Evolutionary conservation across 305 asterid genomes (phyloP), one percentile per base, ranked within the genome.

Genomic region (Andrographis paniculata): DNA sequence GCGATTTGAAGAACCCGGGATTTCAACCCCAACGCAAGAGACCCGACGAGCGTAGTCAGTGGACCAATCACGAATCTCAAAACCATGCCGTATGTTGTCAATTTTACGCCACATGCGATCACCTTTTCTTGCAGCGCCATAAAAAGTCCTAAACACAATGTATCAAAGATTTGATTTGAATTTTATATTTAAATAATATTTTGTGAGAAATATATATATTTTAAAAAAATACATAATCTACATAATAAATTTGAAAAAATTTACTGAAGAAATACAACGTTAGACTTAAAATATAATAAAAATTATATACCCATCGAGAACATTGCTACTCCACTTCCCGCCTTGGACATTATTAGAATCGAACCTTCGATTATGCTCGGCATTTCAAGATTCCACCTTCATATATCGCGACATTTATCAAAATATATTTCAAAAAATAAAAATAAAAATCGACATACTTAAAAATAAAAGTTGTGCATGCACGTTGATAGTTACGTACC

Each of bases 271-370:
- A 28, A n/a, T 42, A 15, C 6, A 4, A 2, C 23, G 28, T 12
- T 19, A 1, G 10, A 5, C 1, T 20, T 7, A 4, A 15, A 19
- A 15, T 5, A 31, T 14, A 31, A 5, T 31, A 14, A 31, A 31
- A 35, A 6, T 16, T 27, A 45, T 49, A 3, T 54, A 75, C 87
- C 93, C 66, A 75, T 74, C 27, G 60, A 59, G 61, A 81, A 81
- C 93, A 81, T 81, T 50, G 87, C 73, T 3, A 73, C 76, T 15
- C 87, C 87, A 46, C 74, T 61, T 33, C 94, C 96, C 15, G 85
- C 94, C 51, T 63, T 87, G 21, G 84, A 72, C 89, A 87, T 76
- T 16, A 86, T 82, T 42, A 57, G 9, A 9, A 86, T 56, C 7
- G 86, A 80, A 21, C 82, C 96, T 46, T 76, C 78, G 31, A 87